A percentile compares a stretch with the other conserved stretches of the same genome.
These are phyloP conservation scores for Leccinum solheimii DNA, from an alignment of 1,284 basidiomycete genomes.

Conservation along the genomic window DNA sequence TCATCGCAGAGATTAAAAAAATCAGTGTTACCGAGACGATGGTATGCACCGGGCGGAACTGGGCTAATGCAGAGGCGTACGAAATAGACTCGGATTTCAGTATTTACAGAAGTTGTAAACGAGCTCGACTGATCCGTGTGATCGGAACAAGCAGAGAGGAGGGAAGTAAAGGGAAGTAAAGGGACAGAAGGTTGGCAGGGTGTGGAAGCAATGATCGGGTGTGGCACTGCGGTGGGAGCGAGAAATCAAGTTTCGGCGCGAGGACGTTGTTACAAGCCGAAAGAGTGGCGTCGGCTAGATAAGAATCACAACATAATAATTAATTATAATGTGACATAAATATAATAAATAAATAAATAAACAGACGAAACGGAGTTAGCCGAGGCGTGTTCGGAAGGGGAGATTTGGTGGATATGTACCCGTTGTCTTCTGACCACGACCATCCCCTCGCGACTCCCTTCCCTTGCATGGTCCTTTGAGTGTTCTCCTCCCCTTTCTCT, in stretches of 20 bases:
- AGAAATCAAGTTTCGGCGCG: conserved; percentile 11
- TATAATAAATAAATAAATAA: conserved; percentile 7
- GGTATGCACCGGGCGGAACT: conserved; percentile 23
- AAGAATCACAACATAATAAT: conserved; percentile 18
- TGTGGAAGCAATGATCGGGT: conserved; percentile 16
- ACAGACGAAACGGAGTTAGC: conserved; percentile 24
- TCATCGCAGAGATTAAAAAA: not conserved
- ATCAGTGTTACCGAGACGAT: not conserved
- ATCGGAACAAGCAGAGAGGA: conserved; percentile 2
- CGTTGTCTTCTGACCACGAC: conserved; percentile 31
- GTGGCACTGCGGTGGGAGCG: conserved; percentile 16
- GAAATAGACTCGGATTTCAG: not conserved
- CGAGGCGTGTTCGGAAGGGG: conserved; percentile 24
- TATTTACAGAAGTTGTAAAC: not conserved
- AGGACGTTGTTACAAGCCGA: conserved; percentile 14
- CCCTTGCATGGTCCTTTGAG: conserved; percentile 41
- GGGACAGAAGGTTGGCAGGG: not conserved
- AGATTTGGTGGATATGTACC: conserved; percentile 30
- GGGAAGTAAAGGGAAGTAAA: not conserved
- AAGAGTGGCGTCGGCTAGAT: conserved; percentile 34
- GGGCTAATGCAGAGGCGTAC: not conserved
- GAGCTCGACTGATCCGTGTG: conserved; percentile 10
- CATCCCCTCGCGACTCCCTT: conserved; percentile 19
- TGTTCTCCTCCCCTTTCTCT: conserved; percentile 41
- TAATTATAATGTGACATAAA: not conserved